Evolutionary conservation across 495 filamentous ascomycete genomes (phyloP).

Genomic region (Penicillium herquei): DNA sequence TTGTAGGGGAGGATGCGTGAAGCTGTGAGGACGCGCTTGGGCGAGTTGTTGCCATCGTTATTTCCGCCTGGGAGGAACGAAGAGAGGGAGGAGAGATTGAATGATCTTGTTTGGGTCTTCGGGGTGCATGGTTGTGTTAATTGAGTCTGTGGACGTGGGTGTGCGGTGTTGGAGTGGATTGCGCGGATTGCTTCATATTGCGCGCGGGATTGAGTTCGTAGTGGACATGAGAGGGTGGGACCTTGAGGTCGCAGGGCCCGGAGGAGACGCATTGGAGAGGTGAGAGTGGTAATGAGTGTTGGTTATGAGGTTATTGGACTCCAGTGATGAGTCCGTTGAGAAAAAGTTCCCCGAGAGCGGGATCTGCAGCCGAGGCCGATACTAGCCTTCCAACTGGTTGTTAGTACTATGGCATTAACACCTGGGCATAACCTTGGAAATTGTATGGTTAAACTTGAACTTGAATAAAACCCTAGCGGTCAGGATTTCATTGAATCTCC

Average conservation of each 20-base stretch:
- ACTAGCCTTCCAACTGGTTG: no score
- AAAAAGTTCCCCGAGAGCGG: neutral
- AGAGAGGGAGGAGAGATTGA: slow-evolving; percentile 35
- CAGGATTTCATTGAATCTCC: no score
- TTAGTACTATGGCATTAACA: no score
- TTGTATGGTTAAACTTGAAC: neutral
- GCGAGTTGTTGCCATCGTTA: slow-evolving; percentile 25
- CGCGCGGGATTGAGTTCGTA: neutral
- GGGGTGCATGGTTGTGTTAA: slow-evolving; percentile 6
- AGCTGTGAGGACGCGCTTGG: slow-evolving; percentile 59
- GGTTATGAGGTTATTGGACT: neutral
- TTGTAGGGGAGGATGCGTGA: slow-evolving; percentile 79
- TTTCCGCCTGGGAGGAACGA: slow-evolving; percentile 30
- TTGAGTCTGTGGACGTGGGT: slow-evolving; percentile 1
- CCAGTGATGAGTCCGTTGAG: neutral
- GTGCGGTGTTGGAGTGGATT: slow-evolving; percentile 2
- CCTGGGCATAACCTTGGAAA: no score
- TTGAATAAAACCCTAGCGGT: no score
- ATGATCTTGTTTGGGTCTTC: slow-evolving; percentile 14
- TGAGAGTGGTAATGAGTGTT: neutral
- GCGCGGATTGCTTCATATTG: neutral
- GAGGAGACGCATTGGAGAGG: slow-evolving; percentile 16
- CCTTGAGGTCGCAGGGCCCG: slow-evolving; percentile 13
- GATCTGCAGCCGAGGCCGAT: neutral
- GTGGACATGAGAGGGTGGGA: slow-evolving; percentile 8